Evolutionary conservation across 805 yeast genomes (phyloP).

Genomic region (Wickerhamiella qilinensis): DNA sequence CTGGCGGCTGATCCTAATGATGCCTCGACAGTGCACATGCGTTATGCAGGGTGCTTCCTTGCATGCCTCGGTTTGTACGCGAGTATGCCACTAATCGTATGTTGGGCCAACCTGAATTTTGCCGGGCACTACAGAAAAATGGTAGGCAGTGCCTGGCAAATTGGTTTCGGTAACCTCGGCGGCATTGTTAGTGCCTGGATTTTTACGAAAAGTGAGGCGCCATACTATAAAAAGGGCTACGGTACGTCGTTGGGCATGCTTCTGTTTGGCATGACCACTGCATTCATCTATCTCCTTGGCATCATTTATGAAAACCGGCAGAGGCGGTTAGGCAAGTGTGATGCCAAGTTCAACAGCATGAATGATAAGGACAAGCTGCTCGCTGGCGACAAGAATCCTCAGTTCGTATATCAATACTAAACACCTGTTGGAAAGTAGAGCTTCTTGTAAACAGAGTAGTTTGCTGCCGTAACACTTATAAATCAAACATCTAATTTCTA

Average conservation of each 20-base stretch:
- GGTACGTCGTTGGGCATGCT: slow-evolving; percentile 34
- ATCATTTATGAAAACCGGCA: slow-evolving; percentile 17
- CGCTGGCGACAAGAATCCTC: slow-evolving; percentile 22
- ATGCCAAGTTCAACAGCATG: slow-evolving; percentile 13
- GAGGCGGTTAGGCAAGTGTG: slow-evolving; percentile 15
- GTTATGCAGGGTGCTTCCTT: slow-evolving; percentile 52
- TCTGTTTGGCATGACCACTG: slow-evolving; percentile 25
- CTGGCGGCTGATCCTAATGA: slow-evolving; percentile 28
- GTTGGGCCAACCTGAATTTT: slow-evolving; percentile 51
- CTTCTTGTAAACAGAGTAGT: no score
- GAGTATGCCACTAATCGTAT: slow-evolving; percentile 50
- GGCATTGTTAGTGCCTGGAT: slow-evolving; percentile 50
- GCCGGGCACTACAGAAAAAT: slow-evolving; percentile 48
- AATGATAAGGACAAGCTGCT: slow-evolving; percentile 11
- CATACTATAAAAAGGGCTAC: slow-evolving; percentile 41
- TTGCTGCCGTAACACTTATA: no score
- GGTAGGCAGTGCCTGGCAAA: slow-evolving; percentile 42
- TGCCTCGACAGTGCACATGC: slow-evolving; percentile 23
- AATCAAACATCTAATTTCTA: no score
- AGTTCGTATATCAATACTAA: slow-evolving; percentile 19
- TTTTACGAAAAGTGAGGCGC: slow-evolving; percentile 40
- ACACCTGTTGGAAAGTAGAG: no score
- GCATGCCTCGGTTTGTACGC: slow-evolving; percentile 38
- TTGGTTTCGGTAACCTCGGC: slow-evolving; percentile 62
- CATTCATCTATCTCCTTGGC: slow-evolving; percentile 23